These are phyloP conservation scores for Cicer pinnatifidum DNA, from an alignment of 306 rosid genomes.

Conservation along the genomic window DNA sequence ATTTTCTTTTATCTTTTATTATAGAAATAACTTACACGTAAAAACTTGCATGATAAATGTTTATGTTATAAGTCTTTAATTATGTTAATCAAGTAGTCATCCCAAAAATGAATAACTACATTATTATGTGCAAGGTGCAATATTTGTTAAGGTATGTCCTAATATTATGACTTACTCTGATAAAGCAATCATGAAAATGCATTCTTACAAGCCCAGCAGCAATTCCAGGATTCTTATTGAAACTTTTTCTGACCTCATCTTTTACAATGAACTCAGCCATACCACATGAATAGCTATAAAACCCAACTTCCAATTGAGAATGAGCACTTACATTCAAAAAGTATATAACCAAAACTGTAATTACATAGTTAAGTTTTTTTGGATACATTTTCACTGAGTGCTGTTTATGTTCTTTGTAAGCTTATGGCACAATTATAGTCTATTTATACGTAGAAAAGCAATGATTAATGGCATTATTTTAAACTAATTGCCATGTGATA, in stretches of 20 bases:
- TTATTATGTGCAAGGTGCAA: slow-evolving; percentile 2
- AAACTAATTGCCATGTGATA: slow-evolving; percentile 39
- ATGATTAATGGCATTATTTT: slow-evolving; percentile 26
- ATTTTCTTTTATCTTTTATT: too few species aligned
- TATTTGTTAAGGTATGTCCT: slow-evolving; percentile 5
- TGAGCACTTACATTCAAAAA: slow-evolving; percentile 49
- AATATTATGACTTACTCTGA: slow-evolving; percentile 59
- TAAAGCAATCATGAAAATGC: slow-evolving; percentile 86
- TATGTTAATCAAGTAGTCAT: neutral
- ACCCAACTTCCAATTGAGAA: slow-evolving; percentile 65
- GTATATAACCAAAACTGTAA: slow-evolving; percentile 37
- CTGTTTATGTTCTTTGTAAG: slow-evolving; percentile 27
- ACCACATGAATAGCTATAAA: slow-evolving; percentile 57
- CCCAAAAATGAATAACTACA: neutral
- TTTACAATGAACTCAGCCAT: slow-evolving; percentile 67
- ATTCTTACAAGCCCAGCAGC: slow-evolving; percentile 78
- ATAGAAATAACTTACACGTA: too few species aligned
- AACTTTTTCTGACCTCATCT: slow-evolving; percentile 57
- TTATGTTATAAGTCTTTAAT: too few species aligned
- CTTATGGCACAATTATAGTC: slow-evolving; percentile 22
- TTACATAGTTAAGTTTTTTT: slow-evolving; percentile 38
- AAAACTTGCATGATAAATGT: too few species aligned
- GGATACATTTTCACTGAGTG: slow-evolving; percentile 50
- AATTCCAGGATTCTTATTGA: slow-evolving; percentile 49
- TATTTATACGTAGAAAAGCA: slow-evolving; percentile 42